These are phyloP conservation scores for Cladosporium sp. DNA, from an alignment of 2,329 filamentous ascomycete genomes.

Conservation along the genomic window DNA sequence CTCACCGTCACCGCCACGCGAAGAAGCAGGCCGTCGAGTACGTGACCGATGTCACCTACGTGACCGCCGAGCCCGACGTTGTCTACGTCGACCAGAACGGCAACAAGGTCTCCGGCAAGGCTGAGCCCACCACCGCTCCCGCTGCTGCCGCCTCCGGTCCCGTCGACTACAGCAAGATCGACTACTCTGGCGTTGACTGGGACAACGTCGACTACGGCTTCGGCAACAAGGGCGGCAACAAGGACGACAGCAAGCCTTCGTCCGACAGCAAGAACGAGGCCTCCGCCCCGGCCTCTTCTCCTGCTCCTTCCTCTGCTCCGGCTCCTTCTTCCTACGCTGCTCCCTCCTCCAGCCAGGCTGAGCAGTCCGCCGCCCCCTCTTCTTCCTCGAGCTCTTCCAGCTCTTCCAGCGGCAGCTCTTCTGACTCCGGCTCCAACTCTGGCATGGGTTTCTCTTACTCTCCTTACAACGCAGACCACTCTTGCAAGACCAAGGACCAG, in stretches of 20 bases:
- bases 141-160: too few relatives aligned
- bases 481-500: constrained; percentile 63
- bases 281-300: constrained; percentile 7
- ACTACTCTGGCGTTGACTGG: constrained; percentile 3
- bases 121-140: neutral
- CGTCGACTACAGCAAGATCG: constrained; percentile 3
- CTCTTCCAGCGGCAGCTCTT: neutral
- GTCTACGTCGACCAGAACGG: constrained; percentile 60
- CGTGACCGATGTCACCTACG: constrained; percentile 32
- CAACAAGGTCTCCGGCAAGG: constrained; percentile 36
- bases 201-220: constrained; percentile 11
- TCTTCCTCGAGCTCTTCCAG: constrained; percentile 1
- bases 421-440: constrained; percentile 12
- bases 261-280: constrained; percentile 21
- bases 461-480: constrained; percentile 52
- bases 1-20: constrained; percentile 35
- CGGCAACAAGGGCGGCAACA: constrained; percentile 1
- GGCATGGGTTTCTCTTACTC: constrained; percentile 55
- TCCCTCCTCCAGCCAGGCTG: constrained; percentile 9
- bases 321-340: constrained; percentile 15
- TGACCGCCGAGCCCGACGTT: constrained; percentile 45
- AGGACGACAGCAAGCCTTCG: constrained; percentile 15
- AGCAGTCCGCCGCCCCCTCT: neutral
- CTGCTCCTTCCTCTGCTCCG: constrained; percentile 16
- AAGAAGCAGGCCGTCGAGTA: constrained; percentile 31